Base-by-base conservation (phyloP, 2,329 filamentous ascomycete species). In the Epichloe glyceriae region DNA sequence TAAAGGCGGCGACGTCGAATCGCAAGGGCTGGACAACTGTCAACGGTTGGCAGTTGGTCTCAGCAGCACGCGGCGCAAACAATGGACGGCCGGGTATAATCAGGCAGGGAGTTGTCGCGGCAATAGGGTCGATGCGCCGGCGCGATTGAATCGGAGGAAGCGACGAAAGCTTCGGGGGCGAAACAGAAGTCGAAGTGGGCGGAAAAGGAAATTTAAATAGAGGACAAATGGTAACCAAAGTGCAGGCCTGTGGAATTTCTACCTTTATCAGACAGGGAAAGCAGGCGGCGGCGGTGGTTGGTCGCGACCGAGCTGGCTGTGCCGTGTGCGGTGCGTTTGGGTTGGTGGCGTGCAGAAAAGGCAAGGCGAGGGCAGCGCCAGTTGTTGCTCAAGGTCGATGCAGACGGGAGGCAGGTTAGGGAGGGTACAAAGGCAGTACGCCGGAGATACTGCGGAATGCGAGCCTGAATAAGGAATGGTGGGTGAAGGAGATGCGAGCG, bases 221-320 rank as follows among this genome's bases (percentile, higher is more conserved):
- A 10, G 20, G 6, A 34, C 37, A 42, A 33, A 40, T 22, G 46
- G 41, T 17, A 26, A 43, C 5, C 12, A 12, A 14, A n/a, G 34
- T 39, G 30, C 46, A 49, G 34, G 26, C 14, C n/a, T 17, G 10
- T 44, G 10, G n/a, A 37, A 30, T n/a, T 44, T 17, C 20, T 44
- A 39, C 43, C 44, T 43, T 46, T 26, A 26, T 46, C 35, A 33
- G 33, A 47, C 17, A 11, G 19, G 49, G 40, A 47, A 49, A 50
- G 41, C 41, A 46, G 42, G 14, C 35, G 42, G 14, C 50, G 39
- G 30, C 38, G 41, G 46, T 54, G 47, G 52, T 53, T 52, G 54
- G 50, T 54, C 47, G 54, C 54, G 51, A 46, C 50, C 35, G 50
- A 51, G 47, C 40, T 33, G 50, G 47, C 40, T 33, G 50, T 22